Evolutionary conservation across 1,284 basidiomycete species (phyloP), one percentile per base, ranked within the genome.

Genomic region (Irpex sp.): DNA sequence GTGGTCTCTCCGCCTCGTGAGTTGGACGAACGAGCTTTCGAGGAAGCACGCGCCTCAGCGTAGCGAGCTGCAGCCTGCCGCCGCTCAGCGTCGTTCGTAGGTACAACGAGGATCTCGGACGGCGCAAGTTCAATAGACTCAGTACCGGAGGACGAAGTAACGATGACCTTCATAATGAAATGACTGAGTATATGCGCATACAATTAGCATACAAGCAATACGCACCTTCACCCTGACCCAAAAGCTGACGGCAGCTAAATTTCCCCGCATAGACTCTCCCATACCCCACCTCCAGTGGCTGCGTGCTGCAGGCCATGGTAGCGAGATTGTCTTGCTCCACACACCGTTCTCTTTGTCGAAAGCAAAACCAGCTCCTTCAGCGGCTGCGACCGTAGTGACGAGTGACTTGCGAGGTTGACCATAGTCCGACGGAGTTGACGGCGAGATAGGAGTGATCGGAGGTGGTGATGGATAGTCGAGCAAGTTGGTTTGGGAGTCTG

Each of bases 231-330:
- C 80, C 56, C 85, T 84, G 67, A 88, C 78, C 72, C 87, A 87
- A 74, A 90, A 93, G 69, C 81, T 83, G 58, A 93, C 82, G 52
- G 84, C 82, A n/a, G 83, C 85, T 66, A 90, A 73, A 56, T 84
- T 81, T 51, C 87, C 88, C 66, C 83, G 79, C 68, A 91, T 82
- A 19, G 88, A 88, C 76, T 92, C 90, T 15, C 91, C 91, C 63
- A 90, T 81, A 7, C 89, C 83, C 91, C 91, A 93, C 31, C 88
- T 83, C 68, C 82, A 84, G 62, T 81, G 81, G 6, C 88, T 85
- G 70, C 87, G 89, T 59, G 81, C 74, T 51, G 84, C 81, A 5
- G 91, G 91, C 86, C 91, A 91, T 67, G 88, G 87, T 47, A 91
- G 74, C 6, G 86, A 85, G 52, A 92, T 74, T 2, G 82, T 87